Evolutionary conservation across 768 basidiomycete genomes (phyloP).

Genomic region (Neoboletus subvelutipes): DNA sequence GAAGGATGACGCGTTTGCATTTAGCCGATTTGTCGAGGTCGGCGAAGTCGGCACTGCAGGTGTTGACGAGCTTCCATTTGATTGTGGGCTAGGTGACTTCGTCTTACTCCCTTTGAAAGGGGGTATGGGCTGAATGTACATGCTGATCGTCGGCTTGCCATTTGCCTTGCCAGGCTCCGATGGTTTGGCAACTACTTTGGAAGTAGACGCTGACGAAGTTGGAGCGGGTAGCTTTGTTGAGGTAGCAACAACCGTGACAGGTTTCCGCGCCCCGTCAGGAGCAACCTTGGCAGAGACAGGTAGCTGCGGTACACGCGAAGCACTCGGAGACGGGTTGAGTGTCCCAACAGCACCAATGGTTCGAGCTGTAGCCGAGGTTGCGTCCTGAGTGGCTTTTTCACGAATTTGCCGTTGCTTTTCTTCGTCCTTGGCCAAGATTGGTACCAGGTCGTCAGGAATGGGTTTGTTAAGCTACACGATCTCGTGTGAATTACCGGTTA

Average conservation of each 20-base stretch:
- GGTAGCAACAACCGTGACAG: constrained; percentile 23
- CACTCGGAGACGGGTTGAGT: constrained; percentile 44
- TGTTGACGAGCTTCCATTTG: constrained; percentile 33
- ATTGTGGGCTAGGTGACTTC: constrained; percentile 32
- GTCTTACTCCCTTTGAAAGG: constrained; percentile 74
- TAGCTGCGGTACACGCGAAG: constrained; percentile 41
- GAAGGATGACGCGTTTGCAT: constrained; percentile 90
- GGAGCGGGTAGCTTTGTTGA: constrained; percentile 32
- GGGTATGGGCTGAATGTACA: constrained; percentile 89
- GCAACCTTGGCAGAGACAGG: constrained; percentile 31
- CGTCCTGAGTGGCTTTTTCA: constrained; percentile 73
- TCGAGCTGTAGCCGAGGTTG: constrained; percentile 63
- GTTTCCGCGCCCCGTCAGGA: constrained; percentile 30
- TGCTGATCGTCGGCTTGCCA: constrained; percentile 53
- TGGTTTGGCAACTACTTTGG: constrained; percentile 34
- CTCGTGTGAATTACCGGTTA: background rate
- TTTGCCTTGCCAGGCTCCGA: constrained; percentile 33
- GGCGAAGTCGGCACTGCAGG: constrained; percentile 50
- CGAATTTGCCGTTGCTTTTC: constrained; percentile 82
- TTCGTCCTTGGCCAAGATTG: constrained; percentile 91
- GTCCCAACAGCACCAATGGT: constrained; percentile 56
- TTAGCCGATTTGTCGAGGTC: constrained; percentile 62
- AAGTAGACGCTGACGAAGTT: constrained; percentile 25
- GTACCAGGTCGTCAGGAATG: constrained; percentile 91
- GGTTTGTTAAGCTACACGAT: constrained; percentile 79